Base-by-base conservation (phyloP, 2,329 filamentous ascomycete genomes). In the Calonectria fujianensis region DNA sequence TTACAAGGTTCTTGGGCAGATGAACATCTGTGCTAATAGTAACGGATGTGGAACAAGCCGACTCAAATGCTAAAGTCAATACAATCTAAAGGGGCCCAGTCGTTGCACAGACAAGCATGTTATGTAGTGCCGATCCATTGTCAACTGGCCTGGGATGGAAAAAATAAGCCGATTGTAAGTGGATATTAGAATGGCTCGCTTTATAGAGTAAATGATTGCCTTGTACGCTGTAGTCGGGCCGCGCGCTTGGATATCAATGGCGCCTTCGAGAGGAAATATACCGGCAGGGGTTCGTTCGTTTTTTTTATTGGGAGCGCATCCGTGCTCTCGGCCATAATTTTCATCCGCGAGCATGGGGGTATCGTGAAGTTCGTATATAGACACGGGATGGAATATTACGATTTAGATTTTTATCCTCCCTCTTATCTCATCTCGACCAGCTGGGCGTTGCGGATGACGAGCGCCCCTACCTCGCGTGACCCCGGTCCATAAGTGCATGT, bases 241-340 rank as follows among this genome's bases (percentile, higher is more conserved):
- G 29, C 48, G 69, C 69, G 69, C 69, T 71, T 71, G 69, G 61
- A 65, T 71, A 32, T 54, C 69, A 45, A 71, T 66, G 63, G 69
- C 61, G 69, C 37, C 27, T 14, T 41, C n/a, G 54, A 45, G 48
- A 57, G 31, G 69, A 48, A 35, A 65, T 45, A 29, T 51, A 29
- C 61, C 32, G 69, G 39, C 61, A 71, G 69, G 69, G 69, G 50
- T 35, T n/a, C 20, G 35, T 57, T 41, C 18, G 59, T 18, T 63
- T 41, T 61, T 61, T 61, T 63, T 39, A 29, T n/a, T 48, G 45
- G 45, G 16, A 57, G 32, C 50, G 48, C 39, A 71, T 65, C 69
- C 24, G 69, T 63, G 61, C 59, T 45, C 45, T 66, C 59, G 37
- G 51, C 35, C 69, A 65, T 39, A 65, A 65, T 14, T 65, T 57